These are phyloP conservation scores for Blastobotrys apis DNA, from an alignment of 1,139 yeast species.

Conservation along the genomic window DNA sequence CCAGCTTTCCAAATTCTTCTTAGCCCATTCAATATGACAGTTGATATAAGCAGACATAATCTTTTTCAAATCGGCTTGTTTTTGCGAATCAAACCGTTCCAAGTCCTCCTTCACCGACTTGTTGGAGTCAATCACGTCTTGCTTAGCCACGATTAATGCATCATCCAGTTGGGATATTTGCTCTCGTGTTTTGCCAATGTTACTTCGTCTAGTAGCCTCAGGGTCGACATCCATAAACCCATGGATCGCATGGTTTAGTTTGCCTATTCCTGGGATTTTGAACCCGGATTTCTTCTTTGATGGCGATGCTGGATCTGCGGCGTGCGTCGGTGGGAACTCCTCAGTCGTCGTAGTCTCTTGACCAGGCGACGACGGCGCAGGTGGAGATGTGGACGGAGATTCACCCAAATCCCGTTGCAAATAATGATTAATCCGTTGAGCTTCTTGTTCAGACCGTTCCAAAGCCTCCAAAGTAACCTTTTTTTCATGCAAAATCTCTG, in stretches of 20 bases:
- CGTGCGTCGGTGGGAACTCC: slow-evolving; percentile 22
- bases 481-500: slow-evolving; percentile 48
- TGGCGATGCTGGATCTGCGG: slow-evolving; percentile 19
- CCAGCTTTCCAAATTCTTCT: slow-evolving; percentile 68
- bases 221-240: slow-evolving; percentile 72
- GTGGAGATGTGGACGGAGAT: neutral
- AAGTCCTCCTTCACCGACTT: slow-evolving; percentile 48
- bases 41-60: slow-evolving; percentile 55
- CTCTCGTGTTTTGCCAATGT: slow-evolving; percentile 47
- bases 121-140: slow-evolving; percentile 52
- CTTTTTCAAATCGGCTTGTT: slow-evolving; percentile 43
- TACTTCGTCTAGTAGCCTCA: slow-evolving; percentile 57
- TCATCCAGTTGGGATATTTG: slow-evolving; percentile 53
- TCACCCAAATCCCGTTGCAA: slow-evolving; percentile 26
- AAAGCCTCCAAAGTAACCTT: slow-evolving; percentile 35
- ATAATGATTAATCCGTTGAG: slow-evolving; percentile 38
- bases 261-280: slow-evolving; percentile 46
- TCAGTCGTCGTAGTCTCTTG: slow-evolving; percentile 6
- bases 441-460: slow-evolving; percentile 41
- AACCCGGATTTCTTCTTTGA: slow-evolving; percentile 35
- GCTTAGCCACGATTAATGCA: slow-evolving; percentile 54
- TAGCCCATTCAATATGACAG: slow-evolving; percentile 64
- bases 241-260: slow-evolving; percentile 58
- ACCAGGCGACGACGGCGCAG: slow-evolving; percentile 7
- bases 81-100: slow-evolving; percentile 44